Evolutionary conservation across 2,329 filamentous ascomycete species (phyloP), one percentile per base, ranked within the genome.

Genomic region (Penicillium sp.): DNA sequence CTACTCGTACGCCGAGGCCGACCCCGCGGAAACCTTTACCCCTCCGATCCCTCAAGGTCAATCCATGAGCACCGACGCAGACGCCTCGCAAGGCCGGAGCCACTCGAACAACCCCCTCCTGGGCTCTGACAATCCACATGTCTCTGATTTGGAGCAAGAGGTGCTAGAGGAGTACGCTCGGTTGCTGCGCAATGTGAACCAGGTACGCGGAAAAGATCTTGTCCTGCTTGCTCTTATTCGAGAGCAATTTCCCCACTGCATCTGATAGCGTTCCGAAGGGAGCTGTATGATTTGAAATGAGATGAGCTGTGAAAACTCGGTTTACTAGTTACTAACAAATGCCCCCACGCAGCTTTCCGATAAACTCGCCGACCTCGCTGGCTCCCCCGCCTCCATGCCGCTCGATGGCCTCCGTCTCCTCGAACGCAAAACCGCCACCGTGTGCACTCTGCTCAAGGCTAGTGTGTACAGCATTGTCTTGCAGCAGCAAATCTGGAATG

Each of bases 401-500:
- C 70, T 78, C 9, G 90, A 99, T 72, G 88, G 90, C 8, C 80
- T 99, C 64, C 81, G 94, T 50, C 87, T 92, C 40, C 79, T 99
- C 51, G 94, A 99, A 79, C 82, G 94, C 65, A 97, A 97, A 80
- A 97, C 93, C 40, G 91, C 91, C 63, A 79, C 96, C 51, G 93
- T 97, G 19, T 97, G 96, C 74, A 99, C 94, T 59, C 76, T 97
- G 70, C 82, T 99, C 70, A 99, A 99, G 79, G 93, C 94, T 16
- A 97, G 93, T 74, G 94, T 99, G 60, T 99, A 99, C 78, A 96
- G 90, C 70, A 99, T 99, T 78, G 92, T 99, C 58, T 74, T 99
- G 78, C 93, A 99, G 82, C 93, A 97, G 81, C 90, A 97, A 82
- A 91, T 96, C 67, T 86, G 88, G 59, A 89, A 87, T 74, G 88